Base-by-base conservation (phyloP, 2,329 filamentous ascomycete genomes). In the Aspergillus tamarii region DNA sequence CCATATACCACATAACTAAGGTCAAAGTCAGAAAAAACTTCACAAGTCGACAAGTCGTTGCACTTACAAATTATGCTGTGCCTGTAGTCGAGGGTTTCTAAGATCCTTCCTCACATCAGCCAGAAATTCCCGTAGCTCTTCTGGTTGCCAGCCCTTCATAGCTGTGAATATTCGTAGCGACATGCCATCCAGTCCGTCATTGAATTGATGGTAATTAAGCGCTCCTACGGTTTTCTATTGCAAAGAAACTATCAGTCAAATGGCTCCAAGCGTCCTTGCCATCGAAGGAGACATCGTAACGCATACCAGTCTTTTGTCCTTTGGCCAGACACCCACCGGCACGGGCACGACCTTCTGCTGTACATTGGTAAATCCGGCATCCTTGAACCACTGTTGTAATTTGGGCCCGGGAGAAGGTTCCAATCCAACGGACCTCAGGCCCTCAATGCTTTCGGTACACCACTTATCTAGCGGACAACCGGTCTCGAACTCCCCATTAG, bases 261-360 rank as follows among this genome's bases (percentile, higher is more conserved):
- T 7, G 16, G 26, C 21, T 10, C 34, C 14, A 16, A 26, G 45
- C 1, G 39, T 12, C 14, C 4, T 41, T 7, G 7, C 12, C 4
- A 4, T 16, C 14, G n/a, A 19, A n/a, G 9, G 23, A 28, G 30
- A 10, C 19, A 41, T 41, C 39, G 39, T 19, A 8, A 41, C 4
- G n/a, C 48, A 19, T 62, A 64, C 63, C 59, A 64, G 43, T n/a
- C n/a, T 45, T 23, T 23, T 48, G 6, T 60, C 56, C 43, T 45
- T 53, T 3, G 63, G 59, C 63, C 63, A 64, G 1, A 55, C 48
- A 14, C 63, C 63, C 11, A 64, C 14, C 2, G 63, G 63, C 11
- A 64, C 8, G 21, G 57, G 59, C 21, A 62, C 55, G 5, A 57
- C 30, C 10, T 26, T 10, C 34, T 64, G 59, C 1, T 62, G 56